A percentile compares a stretch with the other conserved stretches of the same genome.
phyloP scores from a whole-genome alignment of 345 rosid species.

The Noccaea caerulescens region DNA sequence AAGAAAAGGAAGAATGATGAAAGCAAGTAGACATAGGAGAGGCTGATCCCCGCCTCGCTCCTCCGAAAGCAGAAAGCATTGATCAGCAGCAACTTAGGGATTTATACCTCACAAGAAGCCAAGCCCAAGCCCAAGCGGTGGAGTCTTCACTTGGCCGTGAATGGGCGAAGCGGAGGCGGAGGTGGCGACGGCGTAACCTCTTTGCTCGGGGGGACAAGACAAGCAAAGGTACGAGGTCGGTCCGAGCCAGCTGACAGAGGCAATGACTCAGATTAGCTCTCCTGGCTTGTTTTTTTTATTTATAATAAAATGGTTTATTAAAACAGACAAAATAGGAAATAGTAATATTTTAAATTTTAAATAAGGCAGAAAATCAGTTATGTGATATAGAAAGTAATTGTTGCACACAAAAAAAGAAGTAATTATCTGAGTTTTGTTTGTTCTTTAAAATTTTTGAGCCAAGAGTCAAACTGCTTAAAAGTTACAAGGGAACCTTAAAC shows the following conservation, averaged over 20 bases:
- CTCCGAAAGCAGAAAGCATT: slow-evolving; percentile 25
- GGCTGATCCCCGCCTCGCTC: slow-evolving; percentile 39
- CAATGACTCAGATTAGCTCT: slow-evolving; percentile 39
- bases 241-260: slow-evolving; percentile 44
- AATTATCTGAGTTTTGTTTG: neutral
- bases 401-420: neutral
- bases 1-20: slow-evolving; percentile 12
- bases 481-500: no score
- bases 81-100: slow-evolving; percentile 41
- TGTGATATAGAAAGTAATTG: neutral
- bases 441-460: neutral
- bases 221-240: slow-evolving; percentile 43
- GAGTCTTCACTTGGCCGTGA: slow-evolving; percentile 30
- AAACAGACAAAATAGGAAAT: slow-evolving; percentile 10
- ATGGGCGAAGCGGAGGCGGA: slow-evolving; percentile 21
- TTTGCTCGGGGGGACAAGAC: slow-evolving; percentile 25
- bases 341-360: neutral
- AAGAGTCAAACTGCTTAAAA: neutral
- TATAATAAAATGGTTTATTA: neutral
- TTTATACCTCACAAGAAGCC: slow-evolving; percentile 28
- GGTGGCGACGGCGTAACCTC: slow-evolving; percentile 26
- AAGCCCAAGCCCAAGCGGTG: slow-evolving; percentile 25
- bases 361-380: neutral
- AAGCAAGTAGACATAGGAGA: slow-evolving; percentile 30
- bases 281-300: slow-evolving; percentile 19